Base-by-base conservation (phyloP, 352 stramenopile genomes). In the Peronospora destructor region DNA sequence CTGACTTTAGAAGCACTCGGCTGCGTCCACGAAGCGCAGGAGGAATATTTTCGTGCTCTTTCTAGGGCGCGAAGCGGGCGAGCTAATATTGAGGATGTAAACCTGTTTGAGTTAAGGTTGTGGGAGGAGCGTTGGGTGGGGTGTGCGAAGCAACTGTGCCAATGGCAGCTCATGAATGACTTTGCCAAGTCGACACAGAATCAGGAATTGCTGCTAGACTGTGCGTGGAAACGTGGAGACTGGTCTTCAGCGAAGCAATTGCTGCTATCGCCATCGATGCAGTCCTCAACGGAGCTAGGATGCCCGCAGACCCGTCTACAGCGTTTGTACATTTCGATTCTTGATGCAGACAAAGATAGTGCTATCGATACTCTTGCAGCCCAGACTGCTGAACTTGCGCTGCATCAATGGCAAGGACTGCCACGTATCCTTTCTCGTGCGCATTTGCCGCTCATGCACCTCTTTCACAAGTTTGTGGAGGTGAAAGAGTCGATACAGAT, bases 81-180 rank as follows among this genome's bases (percentile, higher is more conserved):
- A 14, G 73, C 85, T 34, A 84, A 68, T 49, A 76, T 90, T 36
- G 79, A 91, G 28, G 77, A 91, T 40, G 74, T 90, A 6, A 95
- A 83, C 54, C 37, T 88, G 14, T 93, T 94, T 44, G 86, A 96
- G 65, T 46, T 94, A 4, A 68, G 84, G 10, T 54, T 92, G 19
- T 94, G 86, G 84, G 80, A 96, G 56, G 77, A 94, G 35, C 75
- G 85, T 21, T 97, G 90, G 90, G 84, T 97, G 28, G 88, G 82
- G 2, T 95, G 84, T 54, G 85, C 85, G 1, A 89, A 94, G 65
- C 83, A 97, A 45, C 59, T 97, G 28, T 94, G 84, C 16, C 85
- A 97, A 56, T 97, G 90, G 90, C 78, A 91, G 49, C 70, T 96
- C 6, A 89, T 97, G 78, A 85, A 92, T 55, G 84, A 95, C 43